Evolutionary conservation across 495 filamentous ascomycete genomes (phyloP).

Genomic region (Arthonia radiata): DNA sequence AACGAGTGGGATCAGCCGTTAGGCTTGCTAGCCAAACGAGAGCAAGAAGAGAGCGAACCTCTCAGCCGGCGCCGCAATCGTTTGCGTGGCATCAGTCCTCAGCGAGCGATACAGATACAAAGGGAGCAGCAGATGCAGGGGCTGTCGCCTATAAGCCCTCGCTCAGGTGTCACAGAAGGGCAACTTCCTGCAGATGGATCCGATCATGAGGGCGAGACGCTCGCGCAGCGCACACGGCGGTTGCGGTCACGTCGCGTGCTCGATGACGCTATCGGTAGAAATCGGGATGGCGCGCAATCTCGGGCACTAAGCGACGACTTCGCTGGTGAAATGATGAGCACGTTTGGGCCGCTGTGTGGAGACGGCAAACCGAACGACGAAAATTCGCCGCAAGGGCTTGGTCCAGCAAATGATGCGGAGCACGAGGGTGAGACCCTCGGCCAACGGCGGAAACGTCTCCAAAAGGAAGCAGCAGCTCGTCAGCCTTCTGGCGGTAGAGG

Average conservation of each 20-base stretch:
- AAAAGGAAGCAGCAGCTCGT: conserved; percentile 41
- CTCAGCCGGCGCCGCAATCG: conserved; percentile 56
- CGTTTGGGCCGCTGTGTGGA: conserved; percentile 39
- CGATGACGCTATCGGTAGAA: conserved; percentile 12
- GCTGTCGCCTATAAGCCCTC: conserved; percentile 4
- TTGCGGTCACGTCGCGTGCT: conserved; percentile 29
- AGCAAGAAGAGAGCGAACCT: conserved; percentile 81
- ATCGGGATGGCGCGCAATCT: conserved; percentile 20
- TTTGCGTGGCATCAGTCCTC: conserved; percentile 31
- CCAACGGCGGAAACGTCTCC: conserved; percentile 58
- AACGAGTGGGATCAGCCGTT: conserved; percentile 33
- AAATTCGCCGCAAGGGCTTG: conserved; percentile 34
- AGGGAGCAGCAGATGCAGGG: conserved; percentile 11
- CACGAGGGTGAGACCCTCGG: conserved; percentile 67
- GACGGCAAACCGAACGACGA: conserved; percentile 66
- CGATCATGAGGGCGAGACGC: conserved; percentile 51
- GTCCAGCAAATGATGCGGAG: too few relatives aligned
- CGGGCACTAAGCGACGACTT: conserved; percentile 50
- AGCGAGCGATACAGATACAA: conserved; percentile 7
- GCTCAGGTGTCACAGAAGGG: conserved; percentile 1
- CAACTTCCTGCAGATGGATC: conserved; percentile 8
- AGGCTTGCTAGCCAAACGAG: conserved; percentile 61
- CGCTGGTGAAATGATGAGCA: conserved; percentile 49
- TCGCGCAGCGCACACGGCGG: conserved; percentile 48
- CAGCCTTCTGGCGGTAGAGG: too few relatives aligned